Evolutionary conservation across 2,329 filamentous ascomycete genomes (phyloP), one percentile per base, ranked within the genome.

Genomic region (Huntiella moniliformis): DNA sequence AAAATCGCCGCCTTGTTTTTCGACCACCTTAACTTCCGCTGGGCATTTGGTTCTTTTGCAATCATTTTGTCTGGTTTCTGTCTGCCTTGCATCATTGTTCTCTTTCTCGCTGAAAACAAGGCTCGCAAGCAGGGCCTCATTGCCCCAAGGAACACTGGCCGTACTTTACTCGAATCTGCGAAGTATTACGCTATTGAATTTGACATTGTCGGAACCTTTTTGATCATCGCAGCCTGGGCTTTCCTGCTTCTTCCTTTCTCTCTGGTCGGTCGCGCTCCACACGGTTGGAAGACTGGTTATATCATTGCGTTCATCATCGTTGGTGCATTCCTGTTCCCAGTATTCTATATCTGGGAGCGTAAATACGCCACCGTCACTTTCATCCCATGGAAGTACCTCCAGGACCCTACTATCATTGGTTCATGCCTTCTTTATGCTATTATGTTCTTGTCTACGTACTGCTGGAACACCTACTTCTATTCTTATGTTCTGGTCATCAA

Each of bases 41-140:
- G 65, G 65, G 64, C 62, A 0, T 80, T 77, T 53, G 77, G 75
- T 15, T 67, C 70, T 46, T 82, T 77, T 57, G 63, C 67, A 47
- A 76, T 82, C 54, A 71, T 81, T 49, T 54, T 76, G 12, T 67
- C 74, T 4, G 64, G 67, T 12, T 68, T 63, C 48, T 57, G 56
- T 31, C 48, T 62, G 4, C 65, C 63, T 2, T 55, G 62, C 4
- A 52, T 57, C n/a, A 39, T 54, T 7, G 53, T 63, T 44, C 58
- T 66, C 41, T 51, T 60, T 32, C 43, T 57, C 42, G 56, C 56
- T 38, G 57, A 64, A 55, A 60, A 63, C 15, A 74, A 67, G 55
- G 71, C 71, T 10, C 64, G 66, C 48, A 63, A 62, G 47, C 54
- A 61, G n/a, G 71, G 69, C 2, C 52, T 69, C 4, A 53, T 71